Evolutionary conservation across 305 asterid species (phyloP).

Genomic region (Rubia peregrina): DNA sequence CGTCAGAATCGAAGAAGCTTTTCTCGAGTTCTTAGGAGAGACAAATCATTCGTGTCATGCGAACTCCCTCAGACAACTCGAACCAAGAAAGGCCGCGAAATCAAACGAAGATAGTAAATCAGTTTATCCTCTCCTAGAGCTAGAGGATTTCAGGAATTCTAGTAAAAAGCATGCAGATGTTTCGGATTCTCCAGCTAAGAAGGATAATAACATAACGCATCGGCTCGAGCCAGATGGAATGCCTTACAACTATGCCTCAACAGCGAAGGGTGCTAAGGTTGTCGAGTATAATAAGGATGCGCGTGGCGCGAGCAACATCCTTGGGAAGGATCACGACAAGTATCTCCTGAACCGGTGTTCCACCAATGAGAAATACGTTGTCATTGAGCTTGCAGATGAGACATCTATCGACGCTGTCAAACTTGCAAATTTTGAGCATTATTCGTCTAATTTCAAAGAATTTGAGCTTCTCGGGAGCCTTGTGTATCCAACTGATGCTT

Average conservation of each 20-base stretch:
- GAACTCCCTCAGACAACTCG: conserved; percentile 24
- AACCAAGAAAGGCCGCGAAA: conserved; percentile 23
- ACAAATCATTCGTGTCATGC: conserved; percentile 38
- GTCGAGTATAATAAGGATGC: conserved; percentile 87
- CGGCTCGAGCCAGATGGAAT: conserved; percentile 91
- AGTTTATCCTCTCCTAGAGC: conserved; percentile 42
- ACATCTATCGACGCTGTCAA: conserved; percentile 79
- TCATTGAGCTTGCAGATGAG: conserved; percentile 84
- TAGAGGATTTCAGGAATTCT: conserved; percentile 63
- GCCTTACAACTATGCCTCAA: conserved; percentile 82
- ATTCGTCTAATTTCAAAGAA: conserved; percentile 82
- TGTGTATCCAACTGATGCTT: conserved; percentile 66
- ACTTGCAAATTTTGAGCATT: conserved; percentile 87
- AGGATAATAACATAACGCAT: conserved; percentile 53
- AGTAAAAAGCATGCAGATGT: conserved; percentile 42
- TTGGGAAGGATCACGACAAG: conserved; percentile 82
- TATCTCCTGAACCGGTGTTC: conserved; percentile 92
- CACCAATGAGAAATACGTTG: conserved; percentile 53
- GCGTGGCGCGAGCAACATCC: conserved; percentile 69
- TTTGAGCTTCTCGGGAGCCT: conserved; percentile 77
- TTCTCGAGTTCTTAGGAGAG: conserved; percentile 44
- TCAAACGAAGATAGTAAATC: conserved; percentile 42
- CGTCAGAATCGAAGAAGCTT: conserved; percentile 44
- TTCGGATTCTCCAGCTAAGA: conserved; percentile 37
- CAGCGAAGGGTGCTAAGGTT: conserved; percentile 92